Base-by-base conservation (phyloP, 2,329 filamentous ascomycete genomes). In the Beauveria rudraprayagi region DNA sequence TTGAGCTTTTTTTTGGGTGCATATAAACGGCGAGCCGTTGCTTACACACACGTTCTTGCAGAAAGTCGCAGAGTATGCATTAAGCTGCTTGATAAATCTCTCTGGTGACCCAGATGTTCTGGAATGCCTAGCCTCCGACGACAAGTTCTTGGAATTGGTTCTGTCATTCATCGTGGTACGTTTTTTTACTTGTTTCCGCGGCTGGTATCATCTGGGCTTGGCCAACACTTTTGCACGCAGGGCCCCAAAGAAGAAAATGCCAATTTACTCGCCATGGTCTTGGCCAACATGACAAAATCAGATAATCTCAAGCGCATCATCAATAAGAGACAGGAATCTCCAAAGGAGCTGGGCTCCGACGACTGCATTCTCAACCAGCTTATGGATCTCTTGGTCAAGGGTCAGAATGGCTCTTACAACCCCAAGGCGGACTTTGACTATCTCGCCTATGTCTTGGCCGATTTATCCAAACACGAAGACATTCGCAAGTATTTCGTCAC, bases 301-400 rank as follows among this genome's bases (percentile, higher is more conserved):
- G 86, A 93, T 66, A 81, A 80, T 6, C 74, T 96, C 61, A 88
- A 88, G 65, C 81, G 81, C 48, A 78, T 97, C 5, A 74, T 93
- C 11, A 78, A 80, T 5, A 78, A 89, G 60, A 89, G 88, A 69
- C 88, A 91, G 64, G 77, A 82, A 7, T 73, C 87, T 0, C 89
- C 91, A 2, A 83, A 86, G 60, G 79, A 80, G n/a, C 82, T 96
- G 7, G 86, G 84, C 6, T 88, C 85, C 1, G 90, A 91, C 46
- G 82, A 87, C 41, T 80, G 84, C 62, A 87, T 91, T 5, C 84
- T 97, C 68, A 92, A 97, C 72, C 94, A 97, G 74, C 79, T 99
- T 34, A 85, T 99, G 72, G 94, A 97, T 73, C 88, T 95, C 67
- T 99, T 99, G 71, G 94, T 97, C 71, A 95, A 94, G 77, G 93